Evolutionary conservation across 495 filamentous ascomycete genomes (phyloP).

Genomic region (Neurospora sp.): DNA sequence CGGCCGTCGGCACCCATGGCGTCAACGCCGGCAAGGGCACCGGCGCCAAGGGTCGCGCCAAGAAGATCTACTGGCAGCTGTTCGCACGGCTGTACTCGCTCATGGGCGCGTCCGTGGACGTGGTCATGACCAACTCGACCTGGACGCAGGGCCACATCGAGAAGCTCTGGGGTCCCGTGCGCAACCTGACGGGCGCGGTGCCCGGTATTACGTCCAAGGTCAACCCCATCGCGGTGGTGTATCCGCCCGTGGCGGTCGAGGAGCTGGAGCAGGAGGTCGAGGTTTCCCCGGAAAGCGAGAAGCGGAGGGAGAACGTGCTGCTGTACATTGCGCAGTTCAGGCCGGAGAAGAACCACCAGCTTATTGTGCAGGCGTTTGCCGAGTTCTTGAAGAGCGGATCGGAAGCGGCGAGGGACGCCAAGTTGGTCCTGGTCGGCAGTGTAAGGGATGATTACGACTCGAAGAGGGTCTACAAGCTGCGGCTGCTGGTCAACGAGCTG

Average conservation of each 20-base stretch:
- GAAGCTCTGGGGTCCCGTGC: slow-evolving; percentile 60
- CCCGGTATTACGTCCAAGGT: background rate
- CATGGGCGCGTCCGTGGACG: slow-evolving; percentile 72
- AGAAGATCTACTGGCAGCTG: slow-evolving; percentile 73
- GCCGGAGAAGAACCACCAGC: slow-evolving; percentile 88
- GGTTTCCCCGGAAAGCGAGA: slow-evolving; percentile 55
- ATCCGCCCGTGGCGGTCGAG: slow-evolving; percentile 81
- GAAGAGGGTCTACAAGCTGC: slow-evolving; percentile 82
- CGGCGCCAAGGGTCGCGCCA: slow-evolving; percentile 54
- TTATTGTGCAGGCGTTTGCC: slow-evolving; percentile 76
- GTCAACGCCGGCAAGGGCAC: slow-evolving; percentile 72
- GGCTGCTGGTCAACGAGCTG: slow-evolving; percentile 79
- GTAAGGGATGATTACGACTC: slow-evolving; percentile 76
- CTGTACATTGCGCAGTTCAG: slow-evolving; percentile 96
- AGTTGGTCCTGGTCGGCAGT: slow-evolving; percentile 74
- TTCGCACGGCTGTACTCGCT: slow-evolving; percentile 74
- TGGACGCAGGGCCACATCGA: slow-evolving; percentile 87
- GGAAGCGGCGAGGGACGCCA: slow-evolving; percentile 40
- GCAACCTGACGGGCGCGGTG: slow-evolving; percentile 13
- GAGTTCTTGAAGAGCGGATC: slow-evolving; percentile 42
- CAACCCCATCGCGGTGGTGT: slow-evolving; percentile 57
- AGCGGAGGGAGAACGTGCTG: slow-evolving; percentile 53
- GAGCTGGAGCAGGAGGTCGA: slow-evolving; percentile 65
- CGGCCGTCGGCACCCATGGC: slow-evolving; percentile 51
- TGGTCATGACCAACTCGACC: slow-evolving; percentile 92